Base-by-base conservation (phyloP, 108 stramenopile species). In the Nitzschia palea region DNA sequence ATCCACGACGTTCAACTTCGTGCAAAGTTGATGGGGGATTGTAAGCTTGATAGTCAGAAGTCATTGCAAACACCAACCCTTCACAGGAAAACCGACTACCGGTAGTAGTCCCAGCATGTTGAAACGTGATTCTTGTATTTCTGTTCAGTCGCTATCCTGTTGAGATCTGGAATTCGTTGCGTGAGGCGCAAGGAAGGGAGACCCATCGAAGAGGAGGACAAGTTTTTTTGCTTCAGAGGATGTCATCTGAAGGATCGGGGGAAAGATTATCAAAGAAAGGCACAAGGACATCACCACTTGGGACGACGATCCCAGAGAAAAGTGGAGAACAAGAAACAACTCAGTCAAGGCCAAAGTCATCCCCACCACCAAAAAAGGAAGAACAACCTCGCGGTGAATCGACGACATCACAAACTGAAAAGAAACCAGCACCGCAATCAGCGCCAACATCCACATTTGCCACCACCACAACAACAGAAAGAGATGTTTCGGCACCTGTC, bases 211-310 rank as follows among this genome's bases (percentile, higher is more conserved):
- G 12, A 20, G 23, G 10, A 18, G 33, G 10, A 31, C 23, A 27
- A 17, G 62, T 15, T 28, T 57, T 62, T 34, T 63, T 45, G 26
- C 63, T 57, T 34, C 62, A 65, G 29, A 73, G 54, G 29, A 65
- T 65, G 63, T 73, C 71, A 53, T 58, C 62, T 36, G 71, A 73
- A 31, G 52, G 57, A 60, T 30, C 51, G 23, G 45, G 14, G 31
- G 47, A 61, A 54, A 37, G 61, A 62, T 71, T 54, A 60, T 71
- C 70, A 61, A 71, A 48, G 26, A 27, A 61, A 71, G 52, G 70
- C 32, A 34, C 61, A 62, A 3, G 18, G 34, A 61, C 28, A 59
- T 8, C 44, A 57, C 33, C 54, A 57, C 55, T 23, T 26, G 44
- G 55, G 40, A 42, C 44, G 43, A 28, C 32, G 32, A 34, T 58